Percentiles rank a stretch among this genome's conserved stretches.
phyloP scores from a whole-genome alignment of 2,329 filamentous ascomycete species.

The Hypomyces rosellus region DNA sequence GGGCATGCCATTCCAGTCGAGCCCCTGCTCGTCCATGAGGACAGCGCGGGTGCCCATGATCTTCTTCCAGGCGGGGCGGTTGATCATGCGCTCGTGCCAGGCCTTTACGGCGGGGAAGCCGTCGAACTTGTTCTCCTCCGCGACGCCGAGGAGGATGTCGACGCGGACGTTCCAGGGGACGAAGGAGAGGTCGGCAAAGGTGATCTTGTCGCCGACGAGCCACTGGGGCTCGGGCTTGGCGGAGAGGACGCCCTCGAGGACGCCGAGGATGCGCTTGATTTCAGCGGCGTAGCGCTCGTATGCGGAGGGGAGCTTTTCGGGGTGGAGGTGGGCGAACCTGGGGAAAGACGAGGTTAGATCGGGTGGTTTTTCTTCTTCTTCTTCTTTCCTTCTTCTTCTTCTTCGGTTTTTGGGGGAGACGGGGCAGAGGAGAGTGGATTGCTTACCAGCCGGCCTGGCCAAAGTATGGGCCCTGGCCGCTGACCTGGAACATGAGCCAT shows the following conservation, averaged over 20 bases:
- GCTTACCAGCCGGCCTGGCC: slow-evolving; percentile 18
- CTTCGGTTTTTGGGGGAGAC: background rate
- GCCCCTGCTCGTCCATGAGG: slow-evolving; percentile 9
- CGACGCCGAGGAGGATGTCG: background rate
- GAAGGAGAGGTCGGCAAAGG: slow-evolving; percentile 10
- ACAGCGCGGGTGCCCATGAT: slow-evolving; percentile 1
- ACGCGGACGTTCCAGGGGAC: slow-evolving; percentile 8
- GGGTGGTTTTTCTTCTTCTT: too few species aligned
- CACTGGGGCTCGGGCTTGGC: slow-evolving; percentile 1
- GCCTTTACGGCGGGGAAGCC: slow-evolving; percentile 1
- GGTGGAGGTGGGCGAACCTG: slow-evolving; percentile 12
- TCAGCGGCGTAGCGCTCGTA: slow-evolving; percentile 22
- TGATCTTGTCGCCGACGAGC: slow-evolving; percentile 10
- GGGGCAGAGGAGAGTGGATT: too few species aligned
- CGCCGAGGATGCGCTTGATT: slow-evolving; percentile 19
- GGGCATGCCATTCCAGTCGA: slow-evolving; percentile 8
- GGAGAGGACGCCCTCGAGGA: slow-evolving; percentile 12
- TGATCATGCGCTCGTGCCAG: slow-evolving; percentile 7
- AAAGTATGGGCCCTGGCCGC: slow-evolving; percentile 25
- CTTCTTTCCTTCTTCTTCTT: too few species aligned
- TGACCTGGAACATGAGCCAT: slow-evolving; percentile 21
- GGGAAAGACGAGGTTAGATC: background rate
- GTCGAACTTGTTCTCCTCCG: background rate
- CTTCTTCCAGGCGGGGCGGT: background rate
- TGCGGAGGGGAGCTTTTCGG: slow-evolving; percentile 17